These are phyloP conservation scores for Mortierella sp. DNA, from an alignment of 371 early-diverging fungal species.

Conservation along the genomic window DNA sequence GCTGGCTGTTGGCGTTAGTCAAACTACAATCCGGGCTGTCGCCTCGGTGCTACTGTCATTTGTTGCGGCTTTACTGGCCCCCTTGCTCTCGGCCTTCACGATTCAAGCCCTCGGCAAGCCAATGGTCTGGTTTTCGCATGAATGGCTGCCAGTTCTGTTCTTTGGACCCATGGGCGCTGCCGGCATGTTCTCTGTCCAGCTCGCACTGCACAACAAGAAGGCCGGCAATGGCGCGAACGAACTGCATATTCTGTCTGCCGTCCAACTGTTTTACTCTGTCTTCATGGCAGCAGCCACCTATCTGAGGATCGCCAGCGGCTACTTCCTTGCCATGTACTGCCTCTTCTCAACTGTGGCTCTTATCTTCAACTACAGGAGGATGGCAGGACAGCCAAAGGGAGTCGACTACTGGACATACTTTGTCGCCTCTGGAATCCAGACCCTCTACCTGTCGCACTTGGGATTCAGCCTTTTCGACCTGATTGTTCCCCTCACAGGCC, in stretches of 20 bases:
- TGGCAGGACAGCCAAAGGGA: neutral
- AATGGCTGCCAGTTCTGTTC: conserved; percentile 66
- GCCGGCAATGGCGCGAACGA: conserved; percentile 25
- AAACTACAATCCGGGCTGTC: conserved; percentile 27
- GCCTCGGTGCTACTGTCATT: conserved; percentile 56
- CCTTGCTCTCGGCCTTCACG: conserved; percentile 54
- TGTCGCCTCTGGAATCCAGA: conserved; percentile 54
- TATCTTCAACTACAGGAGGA: conserved; percentile 20
- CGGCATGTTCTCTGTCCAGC: conserved; percentile 60
- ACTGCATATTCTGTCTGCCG: conserved; percentile 19
- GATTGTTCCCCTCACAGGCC: conserved; percentile 81
- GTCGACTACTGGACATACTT: conserved; percentile 56
- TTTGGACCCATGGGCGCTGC: conserved; percentile 63
- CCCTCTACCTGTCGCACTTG: conserved; percentile 57
- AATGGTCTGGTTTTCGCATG: conserved; percentile 76
- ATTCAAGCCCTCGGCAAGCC: conserved; percentile 58
- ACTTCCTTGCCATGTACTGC: conserved; percentile 30
- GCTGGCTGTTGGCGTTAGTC: conserved; percentile 22
- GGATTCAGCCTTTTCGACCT: conserved; percentile 67
- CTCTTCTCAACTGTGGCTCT: conserved; percentile 28
- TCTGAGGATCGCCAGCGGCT: conserved; percentile 26
- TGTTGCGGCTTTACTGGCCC: conserved; percentile 56
- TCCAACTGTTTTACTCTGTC: conserved; percentile 24
- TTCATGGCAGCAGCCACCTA: conserved; percentile 8
- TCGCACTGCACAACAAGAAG: conserved; percentile 41